Conservation (phyloP, 1,284 basidiomycete species). For the Termitomyces sp. region DNA sequence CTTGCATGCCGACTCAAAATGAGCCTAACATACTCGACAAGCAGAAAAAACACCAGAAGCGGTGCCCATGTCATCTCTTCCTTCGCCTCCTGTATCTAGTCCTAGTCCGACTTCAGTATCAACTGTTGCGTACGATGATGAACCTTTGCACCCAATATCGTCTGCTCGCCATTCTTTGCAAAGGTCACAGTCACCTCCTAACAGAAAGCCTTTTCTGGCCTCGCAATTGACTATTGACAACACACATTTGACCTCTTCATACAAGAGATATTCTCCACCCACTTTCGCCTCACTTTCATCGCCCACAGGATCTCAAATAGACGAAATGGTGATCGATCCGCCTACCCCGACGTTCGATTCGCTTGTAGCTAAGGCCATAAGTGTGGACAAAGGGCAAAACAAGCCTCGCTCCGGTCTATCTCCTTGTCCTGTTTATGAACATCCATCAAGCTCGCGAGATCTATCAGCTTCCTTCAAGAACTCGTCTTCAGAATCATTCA, state of each 20-base stretch:
- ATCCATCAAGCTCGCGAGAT: constrained; percentile 3
- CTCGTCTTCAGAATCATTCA: background rate
- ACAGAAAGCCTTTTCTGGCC: background rate
- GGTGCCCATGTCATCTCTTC: constrained; percentile 17
- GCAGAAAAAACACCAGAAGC: constrained; percentile 9
- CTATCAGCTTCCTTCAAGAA: constrained; percentile 12
- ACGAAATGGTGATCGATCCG: constrained; percentile 20
- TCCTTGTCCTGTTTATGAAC: background rate
- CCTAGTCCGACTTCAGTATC: constrained; percentile 17
- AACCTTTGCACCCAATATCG: background rate
- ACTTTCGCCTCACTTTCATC: constrained; percentile 35
- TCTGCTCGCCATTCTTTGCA: constrained; percentile 1
- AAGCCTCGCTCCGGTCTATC: background rate
- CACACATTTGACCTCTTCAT: background rate
- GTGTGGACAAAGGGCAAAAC: constrained; percentile 1
- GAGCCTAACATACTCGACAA: background rate
- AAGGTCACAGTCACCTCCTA: background rate
- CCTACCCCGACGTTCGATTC: constrained; percentile 32
- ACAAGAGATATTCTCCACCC: constrained; percentile 12
- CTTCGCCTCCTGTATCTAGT: constrained; percentile 21
- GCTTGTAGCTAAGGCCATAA: constrained; percentile 21
- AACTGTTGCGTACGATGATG: constrained; percentile 3
- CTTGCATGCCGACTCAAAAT: background rate
- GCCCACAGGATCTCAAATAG: constrained; percentile 22
- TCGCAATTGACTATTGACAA: background rate